phyloP scores from a whole-genome alignment of 2,329 filamentous ascomycete genomes.

The Pseudogymnoascus sp. region DNA sequence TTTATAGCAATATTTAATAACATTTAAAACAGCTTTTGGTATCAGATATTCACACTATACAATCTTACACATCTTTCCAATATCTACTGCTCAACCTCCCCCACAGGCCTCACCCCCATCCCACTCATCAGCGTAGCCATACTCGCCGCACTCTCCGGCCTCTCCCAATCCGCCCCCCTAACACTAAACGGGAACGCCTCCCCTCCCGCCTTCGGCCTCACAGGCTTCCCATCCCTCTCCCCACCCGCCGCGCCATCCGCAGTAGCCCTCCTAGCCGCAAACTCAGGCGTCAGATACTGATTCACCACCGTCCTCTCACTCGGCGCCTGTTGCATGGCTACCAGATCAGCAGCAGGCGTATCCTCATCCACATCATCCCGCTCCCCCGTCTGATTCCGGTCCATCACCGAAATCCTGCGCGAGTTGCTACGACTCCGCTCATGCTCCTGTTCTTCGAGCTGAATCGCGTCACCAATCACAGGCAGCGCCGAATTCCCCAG shows the following conservation, averaged over 20 bases:
- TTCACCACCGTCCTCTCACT: slow-evolving; percentile 28
- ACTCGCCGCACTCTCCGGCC: slow-evolving; percentile 52
- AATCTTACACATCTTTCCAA: background rate
- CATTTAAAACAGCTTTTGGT: background rate
- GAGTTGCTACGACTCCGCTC: slow-evolving; percentile 34
- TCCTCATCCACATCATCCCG: slow-evolving; percentile 29
- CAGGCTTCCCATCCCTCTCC: background rate
- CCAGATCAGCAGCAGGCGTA: slow-evolving; percentile 37
- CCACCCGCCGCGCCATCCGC: background rate
- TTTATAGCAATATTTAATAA: background rate
- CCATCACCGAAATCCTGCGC: slow-evolving; percentile 39
- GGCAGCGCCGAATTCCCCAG: slow-evolving; percentile 10
- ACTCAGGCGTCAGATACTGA: slow-evolving; percentile 16
- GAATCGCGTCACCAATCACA: slow-evolving; percentile 12
- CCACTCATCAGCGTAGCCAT: slow-evolving; percentile 54
- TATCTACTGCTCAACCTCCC: background rate
- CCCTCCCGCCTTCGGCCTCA: slow-evolving; percentile 58
- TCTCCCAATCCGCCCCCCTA: slow-evolving; percentile 29
- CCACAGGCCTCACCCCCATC: slow-evolving; percentile 19
- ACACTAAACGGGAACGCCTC: slow-evolving; percentile 68
- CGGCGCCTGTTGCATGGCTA: slow-evolving; percentile 35
- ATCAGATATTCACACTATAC: background rate
- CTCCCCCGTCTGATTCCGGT: slow-evolving; percentile 42
- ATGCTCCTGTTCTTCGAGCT: slow-evolving; percentile 12
- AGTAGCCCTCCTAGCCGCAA: slow-evolving; percentile 11